phyloP scores from a whole-genome alignment of 2,329 filamentous ascomycete genomes.

The Rasamsonia emersonii region DNA sequence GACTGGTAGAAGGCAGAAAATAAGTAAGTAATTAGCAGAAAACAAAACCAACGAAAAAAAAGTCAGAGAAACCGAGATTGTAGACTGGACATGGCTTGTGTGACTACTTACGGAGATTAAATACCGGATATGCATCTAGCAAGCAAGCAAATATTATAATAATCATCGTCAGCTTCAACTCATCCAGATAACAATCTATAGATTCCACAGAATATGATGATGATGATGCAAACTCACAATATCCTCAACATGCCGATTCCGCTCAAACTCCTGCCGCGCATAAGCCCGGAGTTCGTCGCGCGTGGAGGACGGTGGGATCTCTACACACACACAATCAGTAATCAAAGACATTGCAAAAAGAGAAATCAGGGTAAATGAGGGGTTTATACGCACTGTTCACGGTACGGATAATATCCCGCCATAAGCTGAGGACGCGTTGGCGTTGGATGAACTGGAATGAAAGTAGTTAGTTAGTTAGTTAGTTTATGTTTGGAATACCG shows the following conservation, averaged over 20 bases:
- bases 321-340: constrained; percentile 13
- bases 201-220: no score
- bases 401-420: constrained; percentile 9
- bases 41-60: not conserved
- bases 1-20: constrained; percentile 22
- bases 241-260: constrained; percentile 35
- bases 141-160: not conserved
- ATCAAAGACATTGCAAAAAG: not conserved
- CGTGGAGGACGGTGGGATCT: constrained; percentile 32
- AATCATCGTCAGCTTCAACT: not conserved
- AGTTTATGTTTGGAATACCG: not conserved
- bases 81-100: no score
- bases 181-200: not conserved
- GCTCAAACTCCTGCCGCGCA: constrained; percentile 36
- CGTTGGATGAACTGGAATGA: constrained; percentile 9
- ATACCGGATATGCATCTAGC: constrained; percentile 35
- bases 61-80: no score
- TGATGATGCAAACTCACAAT: constrained; percentile 24
- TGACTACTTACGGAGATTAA: constrained; percentile 36
- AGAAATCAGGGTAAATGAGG: constrained; percentile 1
- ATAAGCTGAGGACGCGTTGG: constrained; percentile 8
- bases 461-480: not conserved
- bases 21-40: no score
- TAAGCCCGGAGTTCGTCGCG: constrained; percentile 34
- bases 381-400: constrained; percentile 7